Percentiles rank a stretch among this genome's conserved stretches.
Evolutionary conservation across 2,329 filamentous ascomycete species (phyloP).

Genomic region (Ascocoryne sarcoides): DNA sequence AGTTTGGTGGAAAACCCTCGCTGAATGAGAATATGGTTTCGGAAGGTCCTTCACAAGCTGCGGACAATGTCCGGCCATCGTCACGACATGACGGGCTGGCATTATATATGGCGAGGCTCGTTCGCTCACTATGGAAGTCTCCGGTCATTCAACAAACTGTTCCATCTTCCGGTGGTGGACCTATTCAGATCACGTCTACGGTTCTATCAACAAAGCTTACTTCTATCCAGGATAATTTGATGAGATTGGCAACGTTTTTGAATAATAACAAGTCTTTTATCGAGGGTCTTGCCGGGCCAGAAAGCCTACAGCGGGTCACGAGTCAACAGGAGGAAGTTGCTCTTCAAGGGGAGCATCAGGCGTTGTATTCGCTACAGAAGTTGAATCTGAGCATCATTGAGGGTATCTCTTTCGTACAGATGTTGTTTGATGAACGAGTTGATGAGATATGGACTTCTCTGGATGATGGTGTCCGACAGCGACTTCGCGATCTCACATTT

Average conservation of each 20-base stretch:
- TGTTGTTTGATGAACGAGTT: slow-evolving; percentile 88
- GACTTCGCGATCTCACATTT: slow-evolving; percentile 71
- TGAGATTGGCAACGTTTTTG: slow-evolving; percentile 72
- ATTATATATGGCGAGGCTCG: slow-evolving; percentile 78
- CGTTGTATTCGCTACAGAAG: slow-evolving; percentile 75
- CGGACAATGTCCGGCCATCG: slow-evolving; percentile 80
- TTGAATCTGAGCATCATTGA: slow-evolving; percentile 88
- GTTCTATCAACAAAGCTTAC: slow-evolving; percentile 61
- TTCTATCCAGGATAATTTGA: slow-evolving; percentile 70
- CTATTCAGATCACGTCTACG: slow-evolving; percentile 56
- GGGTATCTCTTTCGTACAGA: slow-evolving; percentile 90
- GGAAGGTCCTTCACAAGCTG: slow-evolving; percentile 52
- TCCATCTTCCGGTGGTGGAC: slow-evolving; percentile 32
- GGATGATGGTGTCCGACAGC: slow-evolving; percentile 58
- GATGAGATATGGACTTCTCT: slow-evolving; percentile 77
- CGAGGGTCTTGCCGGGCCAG: slow-evolving; percentile 84
- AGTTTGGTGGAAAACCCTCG: slow-evolving; percentile 80
- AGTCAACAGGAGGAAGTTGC: slow-evolving; percentile 88
- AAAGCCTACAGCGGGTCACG: slow-evolving; percentile 67
- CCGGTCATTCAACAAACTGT: slow-evolving; percentile 54
- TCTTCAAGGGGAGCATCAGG: slow-evolving; percentile 88
- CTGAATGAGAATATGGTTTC: slow-evolving; percentile 67
- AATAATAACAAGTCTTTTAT: slow-evolving; percentile 84
- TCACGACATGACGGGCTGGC: slow-evolving; percentile 83
- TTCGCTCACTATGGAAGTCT: slow-evolving; percentile 81